Percentiles rank a stretch among this genome's conserved stretches.
These are phyloP conservation scores for Scalesia atractyloides DNA, from an alignment of 129 eudicot species.

Conservation along the genomic window DNA sequence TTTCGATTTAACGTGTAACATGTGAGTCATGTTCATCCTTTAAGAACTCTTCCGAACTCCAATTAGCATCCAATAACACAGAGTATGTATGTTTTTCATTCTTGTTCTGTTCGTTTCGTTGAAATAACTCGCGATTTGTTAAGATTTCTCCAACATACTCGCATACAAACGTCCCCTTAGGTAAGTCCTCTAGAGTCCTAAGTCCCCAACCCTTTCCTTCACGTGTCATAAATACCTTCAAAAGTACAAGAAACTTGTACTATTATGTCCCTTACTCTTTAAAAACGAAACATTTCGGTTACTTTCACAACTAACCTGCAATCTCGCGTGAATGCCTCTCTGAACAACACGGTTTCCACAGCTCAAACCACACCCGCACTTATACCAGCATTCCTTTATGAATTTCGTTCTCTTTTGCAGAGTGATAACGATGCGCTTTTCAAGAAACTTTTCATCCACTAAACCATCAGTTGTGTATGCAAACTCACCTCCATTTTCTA, in stretches of 20 bases:
- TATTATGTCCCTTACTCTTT: background rate
- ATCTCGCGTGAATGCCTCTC: constrained; percentile 49
- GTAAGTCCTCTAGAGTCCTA: constrained; percentile 53
- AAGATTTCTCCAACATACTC: constrained; percentile 68
- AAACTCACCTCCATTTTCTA: constrained; percentile 53
- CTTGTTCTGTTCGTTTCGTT: constrained; percentile 33
- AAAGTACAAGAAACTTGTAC: background rate
- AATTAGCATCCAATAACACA: constrained; percentile 63
- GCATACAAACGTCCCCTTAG: constrained; percentile 63
- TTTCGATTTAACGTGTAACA: background rate
- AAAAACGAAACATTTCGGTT: background rate
- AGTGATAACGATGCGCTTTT: constrained; percentile 30
- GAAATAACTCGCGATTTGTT: constrained; percentile 44
- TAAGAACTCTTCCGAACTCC: constrained; percentile 57
- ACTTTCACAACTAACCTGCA: constrained; percentile 45
- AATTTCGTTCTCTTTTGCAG: background rate
- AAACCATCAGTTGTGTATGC: constrained; percentile 51
- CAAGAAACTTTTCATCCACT: constrained; percentile 46
- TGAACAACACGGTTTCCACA: constrained; percentile 76
- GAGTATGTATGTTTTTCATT: constrained; percentile 49
- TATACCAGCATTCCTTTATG: constrained; percentile 69
- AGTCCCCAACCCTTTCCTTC: constrained; percentile 69
- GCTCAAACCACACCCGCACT: constrained; percentile 50
- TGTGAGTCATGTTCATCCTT: constrained; percentile 57
- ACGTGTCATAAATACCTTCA: constrained; percentile 67